These are phyloP conservation scores for Trichopus zeylanicus DNA, from an alignment of 116 monocot species.

Conservation along the genomic window DNA sequence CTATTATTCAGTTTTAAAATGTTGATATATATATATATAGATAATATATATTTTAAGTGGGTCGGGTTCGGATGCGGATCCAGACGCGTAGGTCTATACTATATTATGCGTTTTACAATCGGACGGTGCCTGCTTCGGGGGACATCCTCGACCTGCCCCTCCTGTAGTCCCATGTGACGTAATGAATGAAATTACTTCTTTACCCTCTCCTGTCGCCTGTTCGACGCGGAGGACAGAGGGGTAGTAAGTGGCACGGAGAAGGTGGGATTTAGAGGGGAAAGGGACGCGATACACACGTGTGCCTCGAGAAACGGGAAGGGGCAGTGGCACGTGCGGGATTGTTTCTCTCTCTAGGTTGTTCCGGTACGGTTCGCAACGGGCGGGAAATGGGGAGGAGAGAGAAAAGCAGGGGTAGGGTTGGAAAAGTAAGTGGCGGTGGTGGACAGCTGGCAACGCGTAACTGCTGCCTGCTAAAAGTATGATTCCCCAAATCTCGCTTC, in stretches of 20 bases:
- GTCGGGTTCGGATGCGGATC: neutral
- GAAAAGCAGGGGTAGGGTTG: no score
- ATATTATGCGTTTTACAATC: no score
- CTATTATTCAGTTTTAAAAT: no score
- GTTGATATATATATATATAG: no score
- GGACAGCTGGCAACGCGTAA: conserved; percentile 14
- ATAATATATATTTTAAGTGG: neutral
- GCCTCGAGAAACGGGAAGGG: neutral
- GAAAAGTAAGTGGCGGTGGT: neutral
- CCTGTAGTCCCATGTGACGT: neutral
- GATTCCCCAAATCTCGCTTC: conserved; percentile 16
- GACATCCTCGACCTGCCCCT: conserved; percentile 6
- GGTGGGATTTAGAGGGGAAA: neutral
- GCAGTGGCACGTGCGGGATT: conserved; percentile 9
- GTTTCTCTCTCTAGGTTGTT: no score
- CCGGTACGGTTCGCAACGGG: neutral
- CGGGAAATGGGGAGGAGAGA: no score
- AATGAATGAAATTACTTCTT: neutral
- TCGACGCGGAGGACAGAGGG: neutral
- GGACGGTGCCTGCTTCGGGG: conserved; percentile 4
- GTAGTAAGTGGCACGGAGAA: neutral
- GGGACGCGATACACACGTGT: conserved; percentile 4
- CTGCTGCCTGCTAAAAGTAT: conserved; percentile 7
- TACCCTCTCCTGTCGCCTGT: neutral
- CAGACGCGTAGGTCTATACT: neutral